Evolutionary conservation across 257 asterid species (phyloP), one percentile per base, ranked within the genome.

Genomic region (Fraxinus americana): DNA sequence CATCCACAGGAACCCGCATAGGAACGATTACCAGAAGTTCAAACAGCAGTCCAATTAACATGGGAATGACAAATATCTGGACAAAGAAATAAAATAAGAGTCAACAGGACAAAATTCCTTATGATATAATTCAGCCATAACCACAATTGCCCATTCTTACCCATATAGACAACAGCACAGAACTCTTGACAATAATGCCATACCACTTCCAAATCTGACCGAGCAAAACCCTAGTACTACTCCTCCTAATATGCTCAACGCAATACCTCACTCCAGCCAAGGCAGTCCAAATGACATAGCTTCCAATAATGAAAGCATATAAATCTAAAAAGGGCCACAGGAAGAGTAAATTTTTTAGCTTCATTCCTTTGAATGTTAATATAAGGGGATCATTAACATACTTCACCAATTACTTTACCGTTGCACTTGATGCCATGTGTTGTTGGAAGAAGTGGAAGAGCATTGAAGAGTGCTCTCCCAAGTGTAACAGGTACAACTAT

Each of bases 21-120:
- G 99, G 99, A 77, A 95, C 97, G 72, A 95, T 95, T 9, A 95
- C 97, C 80, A 95, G 89, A 75, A 95, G 98, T 84, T 95, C 99
- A 78, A 95, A 95, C 63, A 95, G 95, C 85, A 95, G 86, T 71
- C 99, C 99, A 29, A 95, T 95, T 74, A 95, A 76, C 69, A 95
- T 96, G 1, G 98, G 99, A 78, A 95, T 95, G 72, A 95, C 92
- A 36, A 93, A 89, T 23, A 95, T 89, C 99, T 95, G 93, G 77
- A 84, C 81, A 25, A 80, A 9, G 76, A 4, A 35, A 38, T 36
- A 76, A n/a, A 4, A 29, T 5, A 50, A 41, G 30, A 41, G 67
- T 84, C 66, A 78, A 66, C 73, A 70, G 27, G 79, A 19, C 25
- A 27, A 16, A 68, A 8, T 79, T 38, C 29, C 13, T 48, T 5